These are phyloP conservation scores for Lepiota brunneoincarnata DNA, from an alignment of 768 basidiomycete genomes.

Conservation along the genomic window DNA sequence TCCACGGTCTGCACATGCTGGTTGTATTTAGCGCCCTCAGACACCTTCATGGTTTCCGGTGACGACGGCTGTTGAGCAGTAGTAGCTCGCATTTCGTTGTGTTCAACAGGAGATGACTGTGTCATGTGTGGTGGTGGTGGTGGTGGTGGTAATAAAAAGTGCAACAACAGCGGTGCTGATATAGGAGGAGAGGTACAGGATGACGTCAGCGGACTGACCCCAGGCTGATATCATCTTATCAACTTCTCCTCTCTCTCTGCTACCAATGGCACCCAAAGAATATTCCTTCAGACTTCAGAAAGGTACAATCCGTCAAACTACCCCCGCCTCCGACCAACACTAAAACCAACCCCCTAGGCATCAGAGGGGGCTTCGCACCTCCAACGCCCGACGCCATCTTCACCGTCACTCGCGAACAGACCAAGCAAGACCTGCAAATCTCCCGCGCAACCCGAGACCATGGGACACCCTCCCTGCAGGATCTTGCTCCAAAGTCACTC, in stretches of 20 bases:
- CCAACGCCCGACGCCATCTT: constrained; percentile 58
- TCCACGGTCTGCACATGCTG: constrained; percentile 12
- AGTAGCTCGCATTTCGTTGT: background rate
- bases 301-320: constrained; percentile 22
- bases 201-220: constrained; percentile 12
- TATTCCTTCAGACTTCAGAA: constrained; percentile 61
- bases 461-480: constrained; percentile 43
- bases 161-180: no score
- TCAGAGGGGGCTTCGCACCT: constrained; percentile 72
- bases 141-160: background rate
- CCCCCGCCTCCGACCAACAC: background rate
- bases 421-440: constrained; percentile 38
- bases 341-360: constrained; percentile 43
- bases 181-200: background rate
- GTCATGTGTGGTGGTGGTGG: background rate
- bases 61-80: constrained; percentile 17
- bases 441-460: constrained; percentile 43
- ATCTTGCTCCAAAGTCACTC: constrained; percentile 41
- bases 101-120: background rate
- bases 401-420: constrained; percentile 41
- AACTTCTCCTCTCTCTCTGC: constrained; percentile 13
- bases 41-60: constrained; percentile 14
- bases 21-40: constrained; percentile 3
- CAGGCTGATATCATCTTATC: constrained; percentile 18
- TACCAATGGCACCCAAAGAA: constrained; percentile 42